Base-by-base conservation (phyloP, 164 flowering plant species). In the Dillenia turbinata region DNA sequence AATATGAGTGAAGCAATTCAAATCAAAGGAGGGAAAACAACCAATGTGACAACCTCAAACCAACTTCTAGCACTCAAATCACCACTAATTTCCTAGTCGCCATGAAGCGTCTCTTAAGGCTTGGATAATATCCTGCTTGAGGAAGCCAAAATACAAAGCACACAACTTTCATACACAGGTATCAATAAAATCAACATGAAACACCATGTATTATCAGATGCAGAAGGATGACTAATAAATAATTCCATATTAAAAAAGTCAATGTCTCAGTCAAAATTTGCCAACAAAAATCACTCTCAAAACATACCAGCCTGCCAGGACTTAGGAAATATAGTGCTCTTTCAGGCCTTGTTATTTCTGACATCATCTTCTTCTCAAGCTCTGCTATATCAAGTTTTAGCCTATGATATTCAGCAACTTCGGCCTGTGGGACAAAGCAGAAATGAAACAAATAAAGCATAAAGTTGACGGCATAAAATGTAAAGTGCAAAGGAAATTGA, bases 361-460 rank as follows among this genome's bases (percentile, higher is more conserved):
- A 66, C 99, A 91, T 91, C 92, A 91, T 73, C 73, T 82, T 89
- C 81, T 85, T 89, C 85, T 94, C 99, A 71, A 86, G 80, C 70
- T 85, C 73, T 9, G 82, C 86, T 49, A 89, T 63, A 57, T 89
- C 88, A 66, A 92, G 91, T 70, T 78, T 84, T 59, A 91, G 64
- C 71, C 80, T 88, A 75, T 95, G 92, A 72, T 85, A 91, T 52
- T 88, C 99, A 58, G 96, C 90, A 77, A 91, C 89, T 67, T 83
- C 90, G 62, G 84, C 83, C 99, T 94, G 63, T 47, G 71, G 15
- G 63, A 9, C 46, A 56, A 43, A 46, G 49, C 9, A 79, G 57
- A 64, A 51, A 52, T 11, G 22, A 56, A 11, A 14, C 65, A 14
- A 65, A 26, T 5, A 59, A 44, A 24, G 47, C 24, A 54, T 45